Percentiles rank a stretch among this genome's conserved stretches.
These are phyloP conservation scores for Boletus speciosus DNA, from an alignment of 768 basidiomycete genomes.

Conservation along the genomic window DNA sequence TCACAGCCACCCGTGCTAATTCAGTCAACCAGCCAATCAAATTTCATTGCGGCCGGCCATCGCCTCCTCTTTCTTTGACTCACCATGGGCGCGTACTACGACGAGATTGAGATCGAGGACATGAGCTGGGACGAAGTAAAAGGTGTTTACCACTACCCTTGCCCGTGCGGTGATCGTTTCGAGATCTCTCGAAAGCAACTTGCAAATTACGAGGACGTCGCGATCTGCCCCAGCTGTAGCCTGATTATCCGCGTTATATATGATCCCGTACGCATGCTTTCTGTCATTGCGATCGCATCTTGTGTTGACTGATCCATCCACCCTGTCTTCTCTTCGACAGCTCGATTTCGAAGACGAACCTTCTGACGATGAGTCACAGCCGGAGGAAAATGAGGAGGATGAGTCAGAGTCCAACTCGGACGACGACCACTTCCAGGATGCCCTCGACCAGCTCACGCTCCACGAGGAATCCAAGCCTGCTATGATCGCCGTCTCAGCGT, in stretches of 20 bases:
- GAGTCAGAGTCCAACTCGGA: constrained; percentile 36
- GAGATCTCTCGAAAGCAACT: constrained; percentile 88
- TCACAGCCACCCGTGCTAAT: not conserved
- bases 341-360: constrained; percentile 82
- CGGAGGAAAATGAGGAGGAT: constrained; percentile 33
- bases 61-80: not conserved
- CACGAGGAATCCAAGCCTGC: constrained; percentile 10
- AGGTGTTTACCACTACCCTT: constrained; percentile 91
- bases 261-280: constrained; percentile 72
- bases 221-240: constrained; percentile 95
- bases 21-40: not conserved
- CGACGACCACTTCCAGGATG: constrained; percentile 57
- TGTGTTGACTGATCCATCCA: not conserved
- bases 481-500: constrained; percentile 20
- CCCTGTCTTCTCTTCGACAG: constrained; percentile 34
- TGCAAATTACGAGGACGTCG: constrained; percentile 86
- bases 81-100: constrained; percentile 83
- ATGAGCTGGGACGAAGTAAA: constrained; percentile 87
- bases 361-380: constrained; percentile 43
- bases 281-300: not conserved
- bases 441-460: constrained; percentile 55
- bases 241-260: constrained; percentile 89
- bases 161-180: constrained; percentile 97
- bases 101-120: constrained; percentile 97
- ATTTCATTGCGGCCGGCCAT: not conserved